Evolutionary conservation across 371 early-diverging fungal genomes (phyloP).

Genomic region (Mucor saturninus): DNA sequence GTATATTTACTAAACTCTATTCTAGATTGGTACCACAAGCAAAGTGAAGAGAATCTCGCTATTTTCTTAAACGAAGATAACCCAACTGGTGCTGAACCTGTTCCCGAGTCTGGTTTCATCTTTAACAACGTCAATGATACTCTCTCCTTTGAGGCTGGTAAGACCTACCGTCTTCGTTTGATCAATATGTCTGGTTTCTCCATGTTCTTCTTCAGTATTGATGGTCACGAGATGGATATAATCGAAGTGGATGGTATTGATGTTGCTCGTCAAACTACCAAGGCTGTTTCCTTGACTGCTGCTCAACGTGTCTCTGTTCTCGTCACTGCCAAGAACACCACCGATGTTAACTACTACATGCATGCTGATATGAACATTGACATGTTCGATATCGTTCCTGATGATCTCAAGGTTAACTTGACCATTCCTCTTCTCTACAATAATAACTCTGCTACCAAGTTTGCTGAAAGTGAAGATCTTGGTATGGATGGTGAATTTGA

Average conservation of each 20-base stretch:
- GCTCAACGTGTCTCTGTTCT: conserved; percentile 77
- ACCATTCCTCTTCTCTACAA: conserved; percentile 64
- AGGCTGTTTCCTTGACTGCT: conserved; percentile 64
- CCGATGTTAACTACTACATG: conserved; percentile 69
- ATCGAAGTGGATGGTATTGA: conserved; percentile 86
- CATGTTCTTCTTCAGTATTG: conserved; percentile 79
- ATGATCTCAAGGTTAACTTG: conserved; percentile 49
- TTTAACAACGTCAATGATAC: conserved; percentile 51
- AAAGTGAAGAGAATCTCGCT: conserved; percentile 47
- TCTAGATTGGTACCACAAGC: conserved; percentile 70
- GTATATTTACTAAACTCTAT: neutral
- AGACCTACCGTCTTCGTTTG: conserved; percentile 83
- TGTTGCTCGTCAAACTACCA: conserved; percentile 56
- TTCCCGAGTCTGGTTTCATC: conserved; percentile 65
- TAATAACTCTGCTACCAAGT: conserved; percentile 25
- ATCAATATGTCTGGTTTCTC: conserved; percentile 79
- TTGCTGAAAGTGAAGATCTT: conserved; percentile 41
- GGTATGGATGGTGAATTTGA: conserved; percentile 49
- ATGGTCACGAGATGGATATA: conserved; percentile 75
- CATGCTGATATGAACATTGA: conserved; percentile 77
- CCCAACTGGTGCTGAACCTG: conserved; percentile 71
- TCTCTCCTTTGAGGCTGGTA: conserved; percentile 69
- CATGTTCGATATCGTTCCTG: conserved; percentile 76
- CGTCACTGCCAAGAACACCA: conserved; percentile 70
- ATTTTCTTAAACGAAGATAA: conserved; percentile 61